A percentile compares a stretch with the other conserved stretches of the same genome.
phyloP scores from a whole-genome alignment of 179 eudicot genomes.

The Beta macrorhiza region DNA sequence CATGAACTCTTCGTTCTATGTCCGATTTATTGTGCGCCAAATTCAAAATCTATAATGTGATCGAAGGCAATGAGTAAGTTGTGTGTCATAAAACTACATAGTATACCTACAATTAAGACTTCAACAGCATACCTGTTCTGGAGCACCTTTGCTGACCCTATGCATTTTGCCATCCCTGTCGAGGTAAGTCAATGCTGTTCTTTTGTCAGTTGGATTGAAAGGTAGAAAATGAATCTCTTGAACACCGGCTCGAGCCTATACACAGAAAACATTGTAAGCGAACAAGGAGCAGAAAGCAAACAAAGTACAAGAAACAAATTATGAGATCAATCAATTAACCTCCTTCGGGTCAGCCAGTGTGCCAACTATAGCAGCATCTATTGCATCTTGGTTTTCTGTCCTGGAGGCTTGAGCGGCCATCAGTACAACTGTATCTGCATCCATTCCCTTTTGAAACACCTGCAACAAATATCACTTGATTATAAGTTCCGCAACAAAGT shows the following conservation, averaged over 20 bases:
- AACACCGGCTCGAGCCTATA: conserved; percentile 83
- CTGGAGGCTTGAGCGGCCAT: conserved; percentile 95
- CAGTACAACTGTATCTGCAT: conserved; percentile 77
- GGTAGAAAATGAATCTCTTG: conserved; percentile 87
- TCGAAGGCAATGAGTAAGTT: not conserved
- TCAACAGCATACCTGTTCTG: conserved; percentile 73
- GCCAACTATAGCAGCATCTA: conserved; percentile 82
- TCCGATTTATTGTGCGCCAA: conserved; percentile 85
- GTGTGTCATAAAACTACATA: not conserved
- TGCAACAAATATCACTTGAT: conserved; percentile 21
- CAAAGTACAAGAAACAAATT: not conserved
- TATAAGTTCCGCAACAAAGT: not conserved
- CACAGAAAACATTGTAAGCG: conserved; percentile 9
- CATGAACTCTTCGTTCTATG: conserved; percentile 86
- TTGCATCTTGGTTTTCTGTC: conserved; percentile 86
- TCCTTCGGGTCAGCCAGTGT: conserved; percentile 90
- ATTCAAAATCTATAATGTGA: conserved; percentile 57
- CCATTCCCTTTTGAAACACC: conserved; percentile 87
- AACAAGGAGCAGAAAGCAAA: conserved; percentile 13
- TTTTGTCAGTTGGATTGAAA: conserved; percentile 87
- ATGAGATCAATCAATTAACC: conserved; percentile 38
- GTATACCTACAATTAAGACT: not conserved
- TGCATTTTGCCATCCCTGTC: conserved; percentile 79
- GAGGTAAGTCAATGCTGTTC: conserved; percentile 82
- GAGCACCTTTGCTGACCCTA: conserved; percentile 97